A percentile compares a stretch with the other conserved stretches of the same genome.
phyloP scores from a whole-genome alignment of 2,329 filamentous ascomycete species.

The Arthrinium phaeospermum region DNA sequence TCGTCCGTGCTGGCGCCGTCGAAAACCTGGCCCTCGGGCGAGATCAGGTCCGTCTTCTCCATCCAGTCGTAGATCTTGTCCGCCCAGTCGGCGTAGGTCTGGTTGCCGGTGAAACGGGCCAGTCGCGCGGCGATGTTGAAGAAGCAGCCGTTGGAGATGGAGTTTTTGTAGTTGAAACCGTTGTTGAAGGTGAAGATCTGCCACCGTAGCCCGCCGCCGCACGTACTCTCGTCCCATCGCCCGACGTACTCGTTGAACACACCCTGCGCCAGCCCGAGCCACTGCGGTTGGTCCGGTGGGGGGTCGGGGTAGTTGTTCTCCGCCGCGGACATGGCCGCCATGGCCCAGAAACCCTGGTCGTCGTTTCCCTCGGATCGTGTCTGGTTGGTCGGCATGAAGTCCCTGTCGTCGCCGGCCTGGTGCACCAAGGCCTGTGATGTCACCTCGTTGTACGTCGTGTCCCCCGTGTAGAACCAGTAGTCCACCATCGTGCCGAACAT shows the following conservation, averaged over 20 bases:
- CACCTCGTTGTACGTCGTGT: conserved; percentile 55
- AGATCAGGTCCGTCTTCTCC: conserved; percentile 26
- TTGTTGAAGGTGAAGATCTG: conserved; percentile 67
- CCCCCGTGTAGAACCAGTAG: conserved; percentile 46
- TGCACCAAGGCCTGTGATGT: conserved; percentile 49
- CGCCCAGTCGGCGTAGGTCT: conserved; percentile 67
- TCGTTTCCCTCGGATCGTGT: conserved; percentile 54
- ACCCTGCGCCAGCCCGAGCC: conserved; percentile 68
- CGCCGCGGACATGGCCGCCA: conserved; percentile 66
- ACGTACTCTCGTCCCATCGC: conserved; percentile 61
- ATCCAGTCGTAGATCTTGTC: conserved; percentile 63
- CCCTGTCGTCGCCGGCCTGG: conserved; percentile 50
- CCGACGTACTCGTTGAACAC: conserved; percentile 68
- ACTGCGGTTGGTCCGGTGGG: conserved; percentile 53
- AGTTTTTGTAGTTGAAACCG: conserved; percentile 52
- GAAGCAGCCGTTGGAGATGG: conserved; percentile 54
- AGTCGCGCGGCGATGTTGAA: conserved; percentile 61
- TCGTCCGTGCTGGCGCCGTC: conserved; percentile 46
- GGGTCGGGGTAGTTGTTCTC: conserved; percentile 66
- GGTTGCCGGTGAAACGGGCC: conserved; percentile 67
- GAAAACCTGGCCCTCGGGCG: conserved; percentile 22
- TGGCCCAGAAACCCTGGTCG: conserved; percentile 68
- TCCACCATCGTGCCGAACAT: conserved; percentile 27
- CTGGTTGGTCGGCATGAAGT: conserved; percentile 53
- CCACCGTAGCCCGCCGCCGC: conserved; percentile 69